Base-by-base conservation (phyloP, 192 early-diverging fungal species). In the Coemansia guatemalensis region DNA sequence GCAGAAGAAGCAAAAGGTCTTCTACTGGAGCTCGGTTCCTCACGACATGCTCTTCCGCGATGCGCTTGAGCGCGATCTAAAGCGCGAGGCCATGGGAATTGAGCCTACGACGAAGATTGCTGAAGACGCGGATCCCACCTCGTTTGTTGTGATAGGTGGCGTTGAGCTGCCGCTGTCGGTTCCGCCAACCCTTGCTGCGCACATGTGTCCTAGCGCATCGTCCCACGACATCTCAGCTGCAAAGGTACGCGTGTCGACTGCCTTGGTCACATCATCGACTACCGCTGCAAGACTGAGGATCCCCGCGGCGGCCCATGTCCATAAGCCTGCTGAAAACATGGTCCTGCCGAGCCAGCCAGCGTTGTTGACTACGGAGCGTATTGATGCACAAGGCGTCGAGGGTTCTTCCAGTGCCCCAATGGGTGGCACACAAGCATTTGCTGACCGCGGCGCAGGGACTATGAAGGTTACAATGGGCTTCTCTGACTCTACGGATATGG, bases 1-100 rank as follows among this genome's bases (percentile, higher is more conserved):
- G 4, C 96, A 97, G 73, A 99, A 97, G 85, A 97, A 97, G 83
- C 97, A 99, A 82, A 97, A 97, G 58, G 97, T 99, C n/a, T 99
- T 97, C 75, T 96, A 90, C 71, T 99, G 97, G 95, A 90, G 88
- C 71, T 91, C 93, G 20, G 97, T 99, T 20, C 90, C 89, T 12
- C 95, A 96, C 72, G 95, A 99, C 69, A 71, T 90, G 39, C 87
- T 99, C 41, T 99, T 99, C 73, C 83, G 91, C 48, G 96, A 99
- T 73, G 96, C 96, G 3, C 86, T 97, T 52, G 95, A 99, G 77
- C 87, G 96, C 39, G 95, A 99, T 72, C 78, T 97, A 12, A 98
- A 97, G 84, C 86, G 95, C 26, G 96, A 97, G 78, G 87, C 93
- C 7, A 85, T 89, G 64, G 91, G 90, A 2, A 76, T 89, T 8